Evolutionary conservation across 768 basidiomycete species (phyloP), one percentile per base, ranked within the genome.

Genomic region (Candolleomyces efflorescens): DNA sequence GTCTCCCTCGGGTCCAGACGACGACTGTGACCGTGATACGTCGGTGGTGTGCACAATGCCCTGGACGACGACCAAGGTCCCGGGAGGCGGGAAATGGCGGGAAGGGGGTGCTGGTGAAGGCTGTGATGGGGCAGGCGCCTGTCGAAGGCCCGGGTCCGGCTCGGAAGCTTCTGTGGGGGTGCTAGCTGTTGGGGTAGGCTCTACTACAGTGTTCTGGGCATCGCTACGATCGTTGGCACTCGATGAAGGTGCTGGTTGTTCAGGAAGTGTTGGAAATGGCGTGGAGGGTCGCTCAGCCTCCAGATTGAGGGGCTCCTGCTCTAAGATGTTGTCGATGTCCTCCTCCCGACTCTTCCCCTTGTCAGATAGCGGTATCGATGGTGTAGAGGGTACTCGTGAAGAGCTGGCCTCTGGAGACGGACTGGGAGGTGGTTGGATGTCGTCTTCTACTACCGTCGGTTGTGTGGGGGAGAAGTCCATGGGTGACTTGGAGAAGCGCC

Each of bases 31-130:
- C 39, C 78, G 75, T 1, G 84, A 77, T 24, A 81, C 78, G 68
- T 90, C 88, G 3, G 86, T 85, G 0, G 89, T 90, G 60, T 90
- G 88, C 0, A 90, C 89, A 41, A 90, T 88, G 50, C 89, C 89
- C 69, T 92, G 89, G 0, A 92, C 89, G 37, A 92, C 87, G 23
- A 92, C 89, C 3, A 92, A 78, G 2, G 89, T 90, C 13, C 89
- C 88, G 0, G 88, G 84, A 0, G 87, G 84, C 37, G 87, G 87
- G 66, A 89, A 89, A 55, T 53, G 54, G 49, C 54, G 53, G 22
- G 32, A 11, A 43, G 41, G 41, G 41, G 41, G 32, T 27, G 22
- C 23, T 15, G 47, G 23, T 23, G 37, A 43, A 20, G 53, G 48
- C 38, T 46, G 22, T 36, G 54, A 10, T 47, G 37, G 45, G 26